A percentile compares a stretch with the other conserved stretches of the same genome.
Conservation (phyloP, 805 yeast species). For the Zygoascus flipseniorum region DNA sequence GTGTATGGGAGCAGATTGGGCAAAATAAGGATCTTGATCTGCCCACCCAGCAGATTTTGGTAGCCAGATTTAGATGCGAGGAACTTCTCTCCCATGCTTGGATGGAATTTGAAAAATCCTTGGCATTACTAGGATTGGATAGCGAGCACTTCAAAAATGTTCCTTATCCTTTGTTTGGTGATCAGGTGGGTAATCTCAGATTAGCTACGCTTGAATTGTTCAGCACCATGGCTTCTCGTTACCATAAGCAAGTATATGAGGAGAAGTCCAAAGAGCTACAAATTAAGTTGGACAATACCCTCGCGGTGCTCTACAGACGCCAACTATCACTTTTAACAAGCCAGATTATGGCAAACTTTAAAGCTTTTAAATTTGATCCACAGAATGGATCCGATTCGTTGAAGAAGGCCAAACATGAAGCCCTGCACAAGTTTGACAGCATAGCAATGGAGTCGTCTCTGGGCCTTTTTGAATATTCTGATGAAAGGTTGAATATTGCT, state of each 20-base stretch:
- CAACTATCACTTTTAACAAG: constrained; percentile 24
- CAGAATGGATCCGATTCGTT: not conserved
- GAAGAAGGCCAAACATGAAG: not conserved
- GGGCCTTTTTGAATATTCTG: constrained; percentile 24
- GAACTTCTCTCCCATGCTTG: constrained; percentile 61
- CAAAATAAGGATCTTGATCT: constrained; percentile 87
- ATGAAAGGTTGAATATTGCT: constrained; percentile 21
- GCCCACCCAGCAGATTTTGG: constrained; percentile 93
- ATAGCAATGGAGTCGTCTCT: constrained; percentile 29
- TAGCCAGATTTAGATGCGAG: constrained; percentile 90
- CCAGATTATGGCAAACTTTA: not conserved
- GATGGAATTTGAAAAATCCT: constrained; percentile 34
- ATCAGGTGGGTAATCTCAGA: constrained; percentile 36
- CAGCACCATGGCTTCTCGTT: constrained; percentile 70
- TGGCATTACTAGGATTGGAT: constrained; percentile 24
- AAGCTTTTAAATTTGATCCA: not conserved
- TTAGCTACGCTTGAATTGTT: constrained; percentile 42
- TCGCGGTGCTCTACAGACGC: constrained; percentile 37
- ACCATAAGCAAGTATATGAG: constrained; percentile 55
- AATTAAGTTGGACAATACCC: constrained; percentile 37
- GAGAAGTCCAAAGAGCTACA: constrained; percentile 48
- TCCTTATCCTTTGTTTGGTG: constrained; percentile 31
- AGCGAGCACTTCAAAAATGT: constrained; percentile 9
- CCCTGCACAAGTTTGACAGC: not conserved
- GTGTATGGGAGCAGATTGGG: constrained; percentile 92